Evolutionary conservation across 306 rosid species (phyloP).

Genomic region (Luffa aegyptiaca): DNA sequence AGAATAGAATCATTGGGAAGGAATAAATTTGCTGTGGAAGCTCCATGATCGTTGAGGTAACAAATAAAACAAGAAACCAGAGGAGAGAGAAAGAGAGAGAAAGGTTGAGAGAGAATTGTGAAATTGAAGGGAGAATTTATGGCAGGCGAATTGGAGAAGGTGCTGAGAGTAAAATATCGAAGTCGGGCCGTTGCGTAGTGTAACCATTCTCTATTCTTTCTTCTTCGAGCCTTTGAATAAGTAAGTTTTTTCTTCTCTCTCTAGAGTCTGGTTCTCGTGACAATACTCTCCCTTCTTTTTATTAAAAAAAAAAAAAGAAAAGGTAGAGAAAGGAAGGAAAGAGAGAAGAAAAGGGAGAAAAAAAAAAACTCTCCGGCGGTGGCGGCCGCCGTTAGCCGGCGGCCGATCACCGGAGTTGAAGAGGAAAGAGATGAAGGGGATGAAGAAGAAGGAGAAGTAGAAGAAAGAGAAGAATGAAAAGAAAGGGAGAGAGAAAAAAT

Average conservation of each 20-base stretch:
- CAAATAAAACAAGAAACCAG: neutral
- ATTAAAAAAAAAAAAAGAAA: too few species aligned
- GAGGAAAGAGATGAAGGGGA: too few species aligned
- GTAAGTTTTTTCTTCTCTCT: neutral
- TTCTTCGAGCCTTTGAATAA: neutral
- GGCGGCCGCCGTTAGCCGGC: too few species aligned
- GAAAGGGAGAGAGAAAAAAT: too few species aligned
- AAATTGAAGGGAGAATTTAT: conserved; percentile 6
- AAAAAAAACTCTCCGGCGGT: too few species aligned
- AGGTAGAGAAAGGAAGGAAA: too few species aligned
- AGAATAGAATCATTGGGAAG: conserved; percentile 49
- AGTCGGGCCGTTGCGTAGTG: conserved; percentile 86
- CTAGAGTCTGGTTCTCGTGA: neutral
- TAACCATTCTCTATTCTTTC: conserved; percentile 34
- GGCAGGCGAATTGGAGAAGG: neutral
- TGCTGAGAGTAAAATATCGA: conserved; percentile 20
- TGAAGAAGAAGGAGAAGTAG: too few species aligned
- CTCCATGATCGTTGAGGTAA: neutral
- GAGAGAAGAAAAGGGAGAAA: too few species aligned
- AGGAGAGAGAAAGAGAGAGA: too few species aligned
- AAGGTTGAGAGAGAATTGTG: neutral
- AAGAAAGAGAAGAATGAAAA: too few species aligned
- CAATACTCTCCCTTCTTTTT: neutral
- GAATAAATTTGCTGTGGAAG: conserved; percentile 45
- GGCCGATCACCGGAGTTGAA: too few species aligned